Evolutionary conservation across 2,329 filamentous ascomycete species (phyloP).

Genomic region (Penicillium decumbens): DNA sequence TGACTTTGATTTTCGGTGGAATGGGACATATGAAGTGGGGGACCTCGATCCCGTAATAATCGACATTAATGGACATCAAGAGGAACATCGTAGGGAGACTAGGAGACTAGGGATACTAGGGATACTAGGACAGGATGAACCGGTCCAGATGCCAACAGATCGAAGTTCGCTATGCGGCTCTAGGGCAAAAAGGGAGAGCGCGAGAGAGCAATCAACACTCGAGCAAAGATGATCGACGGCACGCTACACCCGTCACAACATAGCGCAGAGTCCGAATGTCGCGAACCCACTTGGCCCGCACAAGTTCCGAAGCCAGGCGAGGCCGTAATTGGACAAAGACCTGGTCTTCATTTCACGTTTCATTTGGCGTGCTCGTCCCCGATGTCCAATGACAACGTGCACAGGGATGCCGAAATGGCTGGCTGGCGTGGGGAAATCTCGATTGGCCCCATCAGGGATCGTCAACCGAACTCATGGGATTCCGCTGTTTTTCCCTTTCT

Average conservation of each 20-base stretch:
- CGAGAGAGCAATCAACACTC: neutral
- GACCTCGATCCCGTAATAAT: neutral
- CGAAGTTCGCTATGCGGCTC: neutral
- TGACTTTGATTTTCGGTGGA: neutral
- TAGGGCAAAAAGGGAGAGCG: neutral
- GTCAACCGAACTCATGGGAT: constrained; percentile 5
- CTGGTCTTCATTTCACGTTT: constrained; percentile 13
- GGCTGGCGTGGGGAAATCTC: constrained; percentile 12
- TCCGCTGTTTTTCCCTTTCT: neutral
- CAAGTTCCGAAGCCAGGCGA: constrained; percentile 7
- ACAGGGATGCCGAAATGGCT: constrained; percentile 12
- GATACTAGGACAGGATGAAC: too few species aligned
- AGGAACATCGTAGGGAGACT: neutral
- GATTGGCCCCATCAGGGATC: constrained; percentile 8
- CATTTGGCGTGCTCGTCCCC: constrained; percentile 2
- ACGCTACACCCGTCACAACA: neutral
- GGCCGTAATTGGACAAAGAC: constrained; percentile 13
- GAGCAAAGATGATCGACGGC: neutral
- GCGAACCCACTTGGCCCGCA: constrained; percentile 3
- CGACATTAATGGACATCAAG: neutral
- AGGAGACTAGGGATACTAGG: neutral
- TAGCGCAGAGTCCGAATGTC: neutral
- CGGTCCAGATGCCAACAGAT: neutral
- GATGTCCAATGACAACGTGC: constrained; percentile 2
- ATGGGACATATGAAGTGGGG: neutral